Evolutionary conservation across 192 early-diverging fungal genomes (phyloP), one percentile per base, ranked within the genome.

Genomic region (Umbelopsis sp.): DNA sequence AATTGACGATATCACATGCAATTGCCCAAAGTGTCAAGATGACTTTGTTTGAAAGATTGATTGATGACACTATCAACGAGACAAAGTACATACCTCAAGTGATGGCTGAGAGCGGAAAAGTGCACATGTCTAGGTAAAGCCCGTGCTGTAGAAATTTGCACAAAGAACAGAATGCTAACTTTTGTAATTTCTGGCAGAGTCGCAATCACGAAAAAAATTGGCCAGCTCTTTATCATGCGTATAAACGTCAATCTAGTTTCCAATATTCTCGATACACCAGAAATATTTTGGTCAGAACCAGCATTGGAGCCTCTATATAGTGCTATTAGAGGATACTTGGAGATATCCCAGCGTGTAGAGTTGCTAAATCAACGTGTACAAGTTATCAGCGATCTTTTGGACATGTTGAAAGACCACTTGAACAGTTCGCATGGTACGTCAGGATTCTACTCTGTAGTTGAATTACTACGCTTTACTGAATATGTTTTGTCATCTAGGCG

Each of bases 21-120:
- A 92, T 98, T 59, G 94, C 97, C 9, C 97, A 98, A 81, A 91
- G 90, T 43, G 95, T 93, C 51, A 98, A 98, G 79, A 93, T 98
- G 76, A 91, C 94, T 0, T 77, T 93, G 25, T 98, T 96, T 79
- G 97, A 98, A 81, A 88, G 87, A 34, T 79, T 97, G 68, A 94
- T 98, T 71, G 95, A 96, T 75, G 91, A 94, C 65, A 96, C 96
- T 0, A 97, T 98, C 71, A 86, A 91, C 54, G 90, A 86, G 17
- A 96, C 93, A 12, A 90, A 92, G 53, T 87, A 94, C 73, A 94
- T 98, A 38, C 97, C 97, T 6, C 91, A 94, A 79, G 91, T 89
- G 65, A 93, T 98, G 94, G 95, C 93, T 25, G 88, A 94, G 83
- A 92, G 91, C 7, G 97, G 97, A 22, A 94, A 94, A 51, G 93